Evolutionary conservation across 2,329 filamentous ascomycete species (phyloP), one percentile per base, ranked within the genome.

Genomic region (Elsinoe perseae): DNA sequence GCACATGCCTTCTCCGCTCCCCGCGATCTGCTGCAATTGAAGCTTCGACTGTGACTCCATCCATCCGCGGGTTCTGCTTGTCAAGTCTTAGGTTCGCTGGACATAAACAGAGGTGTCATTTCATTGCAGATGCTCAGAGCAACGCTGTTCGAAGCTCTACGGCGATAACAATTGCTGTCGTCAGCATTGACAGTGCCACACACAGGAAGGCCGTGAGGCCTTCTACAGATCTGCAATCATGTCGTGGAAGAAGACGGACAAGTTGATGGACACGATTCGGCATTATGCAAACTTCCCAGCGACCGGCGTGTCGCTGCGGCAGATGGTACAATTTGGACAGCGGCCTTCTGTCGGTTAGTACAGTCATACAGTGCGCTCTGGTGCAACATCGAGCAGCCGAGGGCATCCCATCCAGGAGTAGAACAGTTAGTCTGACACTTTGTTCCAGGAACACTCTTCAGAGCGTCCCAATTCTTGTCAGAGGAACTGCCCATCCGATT

Each of bases 261-360:
- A 83, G 76, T 75, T 97, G 84, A 93, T 95, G 89, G 87, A 93
- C 66, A 95, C 87, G 78, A 96, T 96, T 85, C 84, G 86, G 73
- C 90, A 96, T 76, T 96, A 96, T 81, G 89, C 90, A 72, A 89
- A 84, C 74, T 98, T 97, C 73, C 93, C 93, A 62, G 93, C 93
- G 60, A 98, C 93, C 12, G 93, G 93, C 67, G 88, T 95, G 66
- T 96, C 91, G 70, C 80, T 98, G 73, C 83, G 93, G 71, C 93
- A 98, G 80, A 98, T 98, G 93, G 92, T 96, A 57, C 92, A 96
- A 72, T 96, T 96, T 71, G 92, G 92, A 70, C 89, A 95, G 76
- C 87, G 83, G 69, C 90, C 91, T 55, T 95, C 90, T 18, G 87
- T 85, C 64, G 89, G 59, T 60, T 38, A 27, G 59, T n/a, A 28